Evolutionary conservation across 495 filamentous ascomycete genomes (phyloP), one percentile per base, ranked within the genome.

Genomic region (Tuber borchii): DNA sequence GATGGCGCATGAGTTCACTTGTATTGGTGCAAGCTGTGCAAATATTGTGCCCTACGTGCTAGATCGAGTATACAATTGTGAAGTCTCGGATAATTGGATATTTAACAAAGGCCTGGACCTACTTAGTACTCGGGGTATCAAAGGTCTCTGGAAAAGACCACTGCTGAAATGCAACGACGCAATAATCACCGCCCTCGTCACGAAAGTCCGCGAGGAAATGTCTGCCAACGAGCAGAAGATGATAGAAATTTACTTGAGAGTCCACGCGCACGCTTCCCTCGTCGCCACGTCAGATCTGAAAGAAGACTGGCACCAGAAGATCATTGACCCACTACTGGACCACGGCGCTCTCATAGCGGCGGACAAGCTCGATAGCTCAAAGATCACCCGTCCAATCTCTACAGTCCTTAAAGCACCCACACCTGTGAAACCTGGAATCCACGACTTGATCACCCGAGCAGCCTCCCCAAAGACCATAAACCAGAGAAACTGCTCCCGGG

Each of bases 21-120:
- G 78, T 37, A 43, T 69, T 0, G 78, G 78, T 26, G 51, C 46
- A 1, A 77, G 78, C 46, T 79, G 78, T 65, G 73, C 78, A 20
- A 61, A 76, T 37, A 37, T 79, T 20, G 75, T 79, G 65, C 78
- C 78, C 17, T 73, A 65, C 31, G 73, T 79, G 42, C 72, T 79
- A 19, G 73, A 79, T 6, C 73, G 71, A 40, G 71, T 79, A 8
- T 20, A 79, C 37, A 40, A 69, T 22, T 79, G 68, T 16, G 77
- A 79, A 26, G 73, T 79, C 39, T 75, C 78, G 3, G 76, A 79
- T 42, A 77, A 74, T 43, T 79, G 78, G 78, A 69, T 79, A 56
- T 76, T 79, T 46, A 79, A 75, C 65, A 79, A 34, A 65, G 56
- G 26, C 3, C 26, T 65, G 14, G 31, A 65, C 12, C 26, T 31